phyloP scores from a whole-genome alignment of 495 filamentous ascomycete species.

The Hypoxylon intermedium region DNA sequence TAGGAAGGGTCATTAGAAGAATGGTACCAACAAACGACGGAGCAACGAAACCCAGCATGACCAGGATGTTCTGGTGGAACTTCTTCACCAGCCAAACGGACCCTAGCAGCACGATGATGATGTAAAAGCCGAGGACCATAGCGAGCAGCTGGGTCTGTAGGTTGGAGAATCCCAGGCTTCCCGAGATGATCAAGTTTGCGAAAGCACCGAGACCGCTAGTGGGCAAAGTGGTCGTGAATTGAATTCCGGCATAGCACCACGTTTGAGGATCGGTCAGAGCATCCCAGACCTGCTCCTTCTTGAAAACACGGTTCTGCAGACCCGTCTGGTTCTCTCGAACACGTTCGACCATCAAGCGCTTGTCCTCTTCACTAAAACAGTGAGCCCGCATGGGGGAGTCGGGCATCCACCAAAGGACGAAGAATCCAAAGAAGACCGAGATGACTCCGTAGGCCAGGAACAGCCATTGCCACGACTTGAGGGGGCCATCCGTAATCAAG shows the following conservation, averaged over 20 bases:
- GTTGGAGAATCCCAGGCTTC: conserved; percentile 55
- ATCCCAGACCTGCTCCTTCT: conserved; percentile 53
- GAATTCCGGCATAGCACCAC: conserved; percentile 59
- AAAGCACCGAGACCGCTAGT: conserved; percentile 72
- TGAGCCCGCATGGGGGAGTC: conserved; percentile 68
- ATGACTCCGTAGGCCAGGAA: conserved; percentile 62
- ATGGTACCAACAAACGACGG: conserved; percentile 68
- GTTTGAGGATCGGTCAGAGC: conserved; percentile 59
- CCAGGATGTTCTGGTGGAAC: conserved; percentile 66
- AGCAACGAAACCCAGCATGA: conserved; percentile 69
- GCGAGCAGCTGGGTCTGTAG: conserved; percentile 65
- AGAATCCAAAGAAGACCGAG: conserved; percentile 61
- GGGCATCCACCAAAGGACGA: conserved; percentile 67
- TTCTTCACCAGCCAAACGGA: conserved; percentile 70
- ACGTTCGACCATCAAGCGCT: conserved; percentile 64
- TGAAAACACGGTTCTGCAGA: conserved; percentile 67
- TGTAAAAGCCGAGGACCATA: conserved; percentile 75
- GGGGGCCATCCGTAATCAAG: conserved; percentile 52
- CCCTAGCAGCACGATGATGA: conserved; percentile 68
- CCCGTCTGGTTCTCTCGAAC: conserved; percentile 68
- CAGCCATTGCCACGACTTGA: conserved; percentile 61
- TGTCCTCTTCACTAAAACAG: conserved; percentile 63
- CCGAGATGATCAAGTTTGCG: conserved; percentile 67
- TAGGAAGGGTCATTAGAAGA: conserved; percentile 59
- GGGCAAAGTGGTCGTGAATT: conserved; percentile 71